Base-by-base conservation (phyloP, 2,329 filamentous ascomycete species). In the Xylaria arbuscula region DNA sequence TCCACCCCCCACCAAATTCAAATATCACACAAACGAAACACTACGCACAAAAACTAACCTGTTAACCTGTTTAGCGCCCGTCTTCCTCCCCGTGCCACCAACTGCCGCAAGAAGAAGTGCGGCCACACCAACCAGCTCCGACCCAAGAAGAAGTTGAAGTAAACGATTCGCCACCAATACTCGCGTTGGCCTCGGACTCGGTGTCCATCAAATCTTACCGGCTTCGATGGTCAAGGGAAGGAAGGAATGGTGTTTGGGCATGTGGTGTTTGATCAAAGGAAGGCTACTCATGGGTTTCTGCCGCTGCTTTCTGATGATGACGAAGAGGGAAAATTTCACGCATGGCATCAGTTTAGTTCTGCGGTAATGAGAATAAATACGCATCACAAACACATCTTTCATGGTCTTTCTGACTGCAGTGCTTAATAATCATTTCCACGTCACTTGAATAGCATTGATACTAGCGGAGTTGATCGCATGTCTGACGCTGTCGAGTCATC, bases 51-150 rank as follows among this genome's bases (percentile, higher is more conserved):
- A 48, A 9, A 19, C 68, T 70, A 62, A 69, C 68, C 2, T 62
- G 3, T 8, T 48, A n/a, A n/a, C n/a, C 13, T 64, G 10, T 36
- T 15, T 60, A 70, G 69, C 60, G 69, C 69, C 56, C 70, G 70
- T 68, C 68, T 68, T 22, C 68, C 61, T 19, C 66, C 66, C 54
- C n/a, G 65, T 90, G 96, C 96, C 80, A 98, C 95, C 90, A 99
- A 99, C 93, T 99, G 96, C 93, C 90, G 94, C 81, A 98, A 98
- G 94, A 94, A 94, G 89, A 98, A 98, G 91, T 98, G 95, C 87
- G 96, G 95, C 75, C 96, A 98, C 92, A 97, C 92, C 88, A 98
- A 98, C 93, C 96, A 99, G 91, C 93, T 99, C 84, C 93, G 96
- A 87, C 96, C 96, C 85, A 99, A 99, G 95, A 99, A 99, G 94